Conservation (phyloP, 2,329 filamentous ascomycete genomes). For the Alternaria gaisen region DNA sequence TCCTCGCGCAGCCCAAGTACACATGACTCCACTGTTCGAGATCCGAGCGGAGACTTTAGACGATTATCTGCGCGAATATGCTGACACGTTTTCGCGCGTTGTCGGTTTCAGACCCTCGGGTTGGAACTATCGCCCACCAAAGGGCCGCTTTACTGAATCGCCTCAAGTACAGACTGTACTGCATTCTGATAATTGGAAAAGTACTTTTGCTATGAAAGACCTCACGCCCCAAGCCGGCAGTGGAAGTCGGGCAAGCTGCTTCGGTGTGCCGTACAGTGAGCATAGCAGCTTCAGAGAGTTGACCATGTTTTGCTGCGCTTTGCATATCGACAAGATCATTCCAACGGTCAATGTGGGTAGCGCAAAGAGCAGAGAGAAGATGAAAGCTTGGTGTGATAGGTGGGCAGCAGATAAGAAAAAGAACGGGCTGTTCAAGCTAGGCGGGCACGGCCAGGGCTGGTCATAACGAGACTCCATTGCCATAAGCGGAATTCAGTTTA, state of each 20-base stretch:
- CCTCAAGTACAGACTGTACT: slow-evolving; percentile 72
- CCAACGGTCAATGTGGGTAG: slow-evolving; percentile 90
- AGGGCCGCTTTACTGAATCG: slow-evolving; percentile 68
- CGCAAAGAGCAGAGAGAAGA: slow-evolving; percentile 69
- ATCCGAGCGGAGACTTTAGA: slow-evolving; percentile 89
- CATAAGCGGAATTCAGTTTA: too few species aligned
- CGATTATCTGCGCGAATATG: slow-evolving; percentile 84
- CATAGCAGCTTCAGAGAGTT: slow-evolving; percentile 95
- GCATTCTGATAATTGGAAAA: slow-evolving; percentile 76
- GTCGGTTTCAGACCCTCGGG: slow-evolving; percentile 93
- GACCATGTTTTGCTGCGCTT: slow-evolving; percentile 87
- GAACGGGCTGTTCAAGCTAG: slow-evolving; percentile 63
- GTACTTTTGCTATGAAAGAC: slow-evolving; percentile 74
- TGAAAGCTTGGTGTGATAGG: slow-evolving; percentile 72
- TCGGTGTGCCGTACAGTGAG: slow-evolving; percentile 94
- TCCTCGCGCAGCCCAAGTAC: slow-evolving; percentile 87
- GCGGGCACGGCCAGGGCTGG: slow-evolving; percentile 26
- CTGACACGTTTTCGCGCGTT: slow-evolving; percentile 82
- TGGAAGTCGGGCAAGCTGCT: slow-evolving; percentile 83
- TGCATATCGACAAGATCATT: slow-evolving; percentile 88
- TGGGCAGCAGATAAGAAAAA: slow-evolving; percentile 71
- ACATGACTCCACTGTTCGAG: slow-evolving; percentile 97
- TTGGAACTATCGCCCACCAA: slow-evolving; percentile 87
- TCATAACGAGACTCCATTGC: not conserved
- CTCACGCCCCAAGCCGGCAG: slow-evolving; percentile 84